A percentile compares a stretch with the other conserved stretches of the same genome.
Conservation (phyloP, 805 yeast genomes). For the Cyberlindnera japonica region DNA sequence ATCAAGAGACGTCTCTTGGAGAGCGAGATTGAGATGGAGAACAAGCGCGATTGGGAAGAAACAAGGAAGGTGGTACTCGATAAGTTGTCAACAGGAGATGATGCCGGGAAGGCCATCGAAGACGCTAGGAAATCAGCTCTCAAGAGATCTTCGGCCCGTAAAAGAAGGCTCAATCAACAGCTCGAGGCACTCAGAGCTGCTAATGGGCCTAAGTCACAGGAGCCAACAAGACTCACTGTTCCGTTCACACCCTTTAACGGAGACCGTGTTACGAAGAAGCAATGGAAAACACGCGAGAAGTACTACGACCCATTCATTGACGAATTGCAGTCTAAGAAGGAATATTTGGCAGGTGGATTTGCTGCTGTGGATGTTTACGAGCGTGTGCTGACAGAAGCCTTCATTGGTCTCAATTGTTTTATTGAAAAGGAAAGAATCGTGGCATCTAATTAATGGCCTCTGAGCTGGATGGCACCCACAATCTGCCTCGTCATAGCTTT, state of each 20-base stretch:
- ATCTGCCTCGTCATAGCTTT: constrained; percentile 36
- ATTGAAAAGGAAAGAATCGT: constrained; percentile 53
- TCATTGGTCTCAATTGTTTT: constrained; percentile 82
- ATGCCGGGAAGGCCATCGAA: constrained; percentile 47
- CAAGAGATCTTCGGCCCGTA: constrained; percentile 62
- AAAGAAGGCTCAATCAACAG: constrained; percentile 44
- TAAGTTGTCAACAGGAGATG: constrained; percentile 43
- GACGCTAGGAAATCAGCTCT: constrained; percentile 50
- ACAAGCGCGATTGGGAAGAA: constrained; percentile 47
- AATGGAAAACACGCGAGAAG: constrained; percentile 44
- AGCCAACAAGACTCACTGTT: constrained; percentile 24
- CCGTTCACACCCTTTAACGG: constrained; percentile 97
- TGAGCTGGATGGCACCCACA: constrained; percentile 44
- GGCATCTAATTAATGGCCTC: constrained; percentile 33
- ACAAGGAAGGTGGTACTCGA: constrained; percentile 56
- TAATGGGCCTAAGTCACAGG: constrained; percentile 29
- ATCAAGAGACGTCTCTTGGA: constrained; percentile 48
- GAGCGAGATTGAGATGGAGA: constrained; percentile 61
- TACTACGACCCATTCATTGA: constrained; percentile 66
- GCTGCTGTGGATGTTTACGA: constrained; percentile 63
- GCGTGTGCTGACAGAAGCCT: constrained; percentile 82
- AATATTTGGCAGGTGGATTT: constrained; percentile 85
- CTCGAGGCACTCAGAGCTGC: constrained; percentile 31
- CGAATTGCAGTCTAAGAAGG: constrained; percentile 50
- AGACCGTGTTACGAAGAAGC: constrained; percentile 59